Conservation (phyloP, 176 grass and related monocot genomes). For the Oryza meyeriana region DNA sequence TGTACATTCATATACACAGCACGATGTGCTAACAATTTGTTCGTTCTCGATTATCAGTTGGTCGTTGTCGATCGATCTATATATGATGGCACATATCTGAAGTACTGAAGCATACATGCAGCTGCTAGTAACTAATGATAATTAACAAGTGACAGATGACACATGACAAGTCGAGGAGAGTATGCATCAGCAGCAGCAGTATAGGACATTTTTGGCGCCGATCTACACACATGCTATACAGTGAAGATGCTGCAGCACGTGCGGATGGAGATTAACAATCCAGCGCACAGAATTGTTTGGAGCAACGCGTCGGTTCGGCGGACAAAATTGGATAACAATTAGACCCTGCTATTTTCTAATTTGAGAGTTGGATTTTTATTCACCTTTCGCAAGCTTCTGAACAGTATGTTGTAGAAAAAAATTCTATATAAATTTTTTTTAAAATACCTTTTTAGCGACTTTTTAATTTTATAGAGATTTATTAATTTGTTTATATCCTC, state of each 20-base stretch:
- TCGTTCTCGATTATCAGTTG: background rate
- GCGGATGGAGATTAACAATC: background rate
- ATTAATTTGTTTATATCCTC: too few relatives aligned
- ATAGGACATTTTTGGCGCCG: background rate
- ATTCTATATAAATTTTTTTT: too few relatives aligned
- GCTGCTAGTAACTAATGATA: background rate
- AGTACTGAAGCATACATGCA: background rate
- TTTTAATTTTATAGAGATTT: too few relatives aligned
- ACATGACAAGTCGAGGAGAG: background rate
- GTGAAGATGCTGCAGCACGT: constrained; percentile 12
- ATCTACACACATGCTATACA: background rate
- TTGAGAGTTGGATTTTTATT: too few relatives aligned
- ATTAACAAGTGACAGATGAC: background rate
- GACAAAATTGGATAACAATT: background rate
- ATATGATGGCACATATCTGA: background rate
- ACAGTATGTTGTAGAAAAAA: too few relatives aligned
- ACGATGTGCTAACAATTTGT: background rate
- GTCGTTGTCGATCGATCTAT: background rate
- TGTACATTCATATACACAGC: background rate
- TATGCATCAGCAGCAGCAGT: background rate
- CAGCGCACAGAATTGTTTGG: background rate
- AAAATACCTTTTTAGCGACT: too few relatives aligned
- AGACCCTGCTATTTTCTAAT: too few relatives aligned
- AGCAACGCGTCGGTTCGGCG: background rate
- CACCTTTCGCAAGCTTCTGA: too few relatives aligned